Evolutionary conservation across 805 yeast species (phyloP), one percentile per base, ranked within the genome.

Genomic region (Ascoidea asiatica): DNA sequence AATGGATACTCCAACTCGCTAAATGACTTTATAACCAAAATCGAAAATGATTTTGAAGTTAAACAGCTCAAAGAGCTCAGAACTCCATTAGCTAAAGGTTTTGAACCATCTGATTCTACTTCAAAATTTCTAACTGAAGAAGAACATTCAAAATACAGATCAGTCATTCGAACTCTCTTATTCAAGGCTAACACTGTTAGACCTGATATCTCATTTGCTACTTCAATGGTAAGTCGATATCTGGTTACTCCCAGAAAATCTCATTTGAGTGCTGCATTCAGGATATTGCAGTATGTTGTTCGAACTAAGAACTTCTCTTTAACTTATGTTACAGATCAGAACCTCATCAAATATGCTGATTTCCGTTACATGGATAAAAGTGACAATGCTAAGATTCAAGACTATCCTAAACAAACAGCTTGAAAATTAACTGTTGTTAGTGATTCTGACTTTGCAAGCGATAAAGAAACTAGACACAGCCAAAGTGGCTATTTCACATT

Each of bases 111-210:
- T 23, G 33, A 23, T 23, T 7, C 11, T 23, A 11, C 6, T 6
- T 23, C 33, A 23, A 23, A 44, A 44, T 19, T 20, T 1, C 22
- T 45, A 19, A 11, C 38, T 5, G 21, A 11, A 4, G 36, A 42
- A 20, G 40, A 41, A 19, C 41, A 40, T 21, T 13, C 17, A 4
- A 15, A 35, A 29, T 48, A 39, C 19, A 21, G 47, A 33, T 33
- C 38, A 35, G 19, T 44, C 3, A 40, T 46, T 18, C 44, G 51
- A 15, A 38, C 42, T 2, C 22, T 44, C 19, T 13, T 36, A 38
- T 48, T 18, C 19, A 23, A 44, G 13, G 45, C 47, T 4, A 46
- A 43, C 19, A 44, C 48, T 15, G 47, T 44, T 18, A 42, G 45
- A 29, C n/a, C 38, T 20, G 47, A 46, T 22, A 42, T 48, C 17